These are phyloP conservation scores for Aspergillus glaucus DNA, from an alignment of 2,329 filamentous ascomycete species.

Conservation along the genomic window DNA sequence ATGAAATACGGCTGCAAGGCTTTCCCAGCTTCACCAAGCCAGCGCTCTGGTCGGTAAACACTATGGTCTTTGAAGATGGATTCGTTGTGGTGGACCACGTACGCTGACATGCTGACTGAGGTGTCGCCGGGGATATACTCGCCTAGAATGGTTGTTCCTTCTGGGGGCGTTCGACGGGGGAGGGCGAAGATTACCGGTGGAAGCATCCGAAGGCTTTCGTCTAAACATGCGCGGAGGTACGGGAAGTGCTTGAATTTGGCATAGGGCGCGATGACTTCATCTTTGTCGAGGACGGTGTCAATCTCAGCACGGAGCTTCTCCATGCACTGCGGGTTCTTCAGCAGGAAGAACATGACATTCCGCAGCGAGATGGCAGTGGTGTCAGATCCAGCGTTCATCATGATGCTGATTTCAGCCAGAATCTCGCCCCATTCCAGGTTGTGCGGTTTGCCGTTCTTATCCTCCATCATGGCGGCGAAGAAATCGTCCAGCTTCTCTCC, in stretches of 20 bases:
- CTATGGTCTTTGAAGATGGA: conserved; percentile 29
- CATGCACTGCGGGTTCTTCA: conserved; percentile 40
- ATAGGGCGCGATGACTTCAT: conserved; percentile 41
- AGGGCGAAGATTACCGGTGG: conserved; percentile 37
- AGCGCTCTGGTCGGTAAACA: conserved; percentile 33
- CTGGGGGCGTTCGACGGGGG: conserved; percentile 36
- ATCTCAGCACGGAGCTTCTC: conserved; percentile 38
- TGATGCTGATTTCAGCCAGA: conserved; percentile 44
- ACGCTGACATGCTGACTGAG: conserved; percentile 38
- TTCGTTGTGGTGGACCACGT: conserved; percentile 31
- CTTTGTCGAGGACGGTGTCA: conserved; percentile 34
- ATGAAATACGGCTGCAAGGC: conserved; percentile 32
- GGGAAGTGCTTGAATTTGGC: conserved; percentile 44
- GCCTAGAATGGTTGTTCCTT: conserved; percentile 35
- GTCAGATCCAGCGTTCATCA: conserved; percentile 43
- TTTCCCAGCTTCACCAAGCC: conserved; percentile 33
- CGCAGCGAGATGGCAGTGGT: conserved; percentile 48
- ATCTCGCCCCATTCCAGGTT: conserved; percentile 53
- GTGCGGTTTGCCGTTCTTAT: conserved; percentile 34
- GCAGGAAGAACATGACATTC: conserved; percentile 46
- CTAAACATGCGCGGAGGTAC: conserved; percentile 45
- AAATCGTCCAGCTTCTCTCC: conserved; percentile 54
- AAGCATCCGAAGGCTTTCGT: conserved; percentile 40
- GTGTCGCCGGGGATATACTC: conserved; percentile 35
- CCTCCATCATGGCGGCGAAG: conserved; percentile 48